Percentiles rank a stretch among this genome's conserved stretches.
Conservation (phyloP, 2,329 filamentous ascomycete species). For the Colletotrichum liriopes region DNA sequence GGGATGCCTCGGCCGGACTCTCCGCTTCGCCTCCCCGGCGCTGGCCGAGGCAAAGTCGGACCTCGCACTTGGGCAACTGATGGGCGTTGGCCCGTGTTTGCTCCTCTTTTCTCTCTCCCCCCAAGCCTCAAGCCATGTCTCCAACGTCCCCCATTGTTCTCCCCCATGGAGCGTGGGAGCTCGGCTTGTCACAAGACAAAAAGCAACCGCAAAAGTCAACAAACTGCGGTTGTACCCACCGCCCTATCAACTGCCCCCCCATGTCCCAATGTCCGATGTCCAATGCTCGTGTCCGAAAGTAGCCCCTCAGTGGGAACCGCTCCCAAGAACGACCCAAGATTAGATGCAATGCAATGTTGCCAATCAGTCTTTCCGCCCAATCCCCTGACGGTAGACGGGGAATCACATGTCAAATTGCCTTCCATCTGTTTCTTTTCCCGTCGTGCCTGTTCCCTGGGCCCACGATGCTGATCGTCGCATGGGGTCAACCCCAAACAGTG, state of each 20-base stretch:
- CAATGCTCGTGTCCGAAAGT: constrained; percentile 16
- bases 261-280: not conserved
- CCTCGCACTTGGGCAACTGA: not conserved
- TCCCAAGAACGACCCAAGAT: constrained; percentile 14
- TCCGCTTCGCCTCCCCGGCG: constrained; percentile 11
- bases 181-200: constrained; percentile 24
- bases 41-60: constrained; percentile 39
- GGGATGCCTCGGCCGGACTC: constrained; percentile 39
- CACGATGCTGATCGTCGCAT: constrained; percentile 30
- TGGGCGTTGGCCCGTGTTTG: constrained; percentile 1
- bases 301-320: constrained; percentile 17
- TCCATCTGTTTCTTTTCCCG: constrained; percentile 21
- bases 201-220: constrained; percentile 13
- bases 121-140: not conserved
- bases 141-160: not conserved
- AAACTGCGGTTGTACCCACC: constrained; percentile 16
- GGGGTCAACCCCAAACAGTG: not conserved
- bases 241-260: constrained; percentile 2
- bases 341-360: constrained; percentile 17
- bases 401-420: constrained; percentile 37
- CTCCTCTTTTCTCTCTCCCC: not conserved
- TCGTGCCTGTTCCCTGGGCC: constrained; percentile 7
- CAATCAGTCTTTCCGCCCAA: constrained; percentile 1
- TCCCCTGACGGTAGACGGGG: constrained; percentile 23
- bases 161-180: not conserved